Evolutionary conservation across 331 rosid genomes (phyloP).

Genomic region (Prunus yedoensis): DNA sequence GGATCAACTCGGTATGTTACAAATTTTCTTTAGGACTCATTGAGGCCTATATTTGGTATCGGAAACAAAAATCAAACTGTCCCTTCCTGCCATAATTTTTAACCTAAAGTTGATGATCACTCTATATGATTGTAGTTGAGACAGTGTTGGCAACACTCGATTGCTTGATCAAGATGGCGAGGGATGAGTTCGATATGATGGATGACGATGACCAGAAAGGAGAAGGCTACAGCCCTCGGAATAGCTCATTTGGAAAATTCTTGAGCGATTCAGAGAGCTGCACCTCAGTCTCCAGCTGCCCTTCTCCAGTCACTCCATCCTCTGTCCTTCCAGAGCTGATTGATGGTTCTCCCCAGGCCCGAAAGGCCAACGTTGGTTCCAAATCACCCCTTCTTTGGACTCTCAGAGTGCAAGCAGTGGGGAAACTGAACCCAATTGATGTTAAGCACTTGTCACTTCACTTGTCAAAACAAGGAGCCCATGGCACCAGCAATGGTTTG

Average conservation of each 20-base stretch:
- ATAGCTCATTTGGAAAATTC: constrained; percentile 34
- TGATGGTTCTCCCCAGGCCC: constrained; percentile 5
- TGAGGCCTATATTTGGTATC: background rate
- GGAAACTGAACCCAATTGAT: constrained; percentile 62
- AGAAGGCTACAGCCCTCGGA: constrained; percentile 25
- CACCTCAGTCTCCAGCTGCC: constrained; percentile 26
- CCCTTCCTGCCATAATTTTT: background rate
- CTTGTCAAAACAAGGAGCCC: constrained; percentile 23
- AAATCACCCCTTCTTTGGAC: constrained; percentile 49
- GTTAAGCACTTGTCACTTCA: constrained; percentile 52
- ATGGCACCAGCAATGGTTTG: background rate
- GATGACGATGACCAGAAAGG: constrained; percentile 48
- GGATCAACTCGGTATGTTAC: constrained; percentile 45
- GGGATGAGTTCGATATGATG: constrained; percentile 55
- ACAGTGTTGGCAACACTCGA: constrained; percentile 45
- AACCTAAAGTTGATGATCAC: background rate
- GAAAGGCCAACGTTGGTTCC: constrained; percentile 20
- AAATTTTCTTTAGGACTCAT: background rate
- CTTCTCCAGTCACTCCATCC: constrained; percentile 67
- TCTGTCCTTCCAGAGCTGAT: constrained; percentile 54
- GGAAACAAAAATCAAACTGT: background rate
- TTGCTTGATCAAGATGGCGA: constrained; percentile 52
- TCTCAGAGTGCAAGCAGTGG: constrained; percentile 65
- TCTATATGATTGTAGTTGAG: constrained; percentile 36
- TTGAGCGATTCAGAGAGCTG: constrained; percentile 28